Evolutionary conservation across 2,329 filamentous ascomycete genomes (phyloP).

Genomic region (Calonectria leucothoes): DNA sequence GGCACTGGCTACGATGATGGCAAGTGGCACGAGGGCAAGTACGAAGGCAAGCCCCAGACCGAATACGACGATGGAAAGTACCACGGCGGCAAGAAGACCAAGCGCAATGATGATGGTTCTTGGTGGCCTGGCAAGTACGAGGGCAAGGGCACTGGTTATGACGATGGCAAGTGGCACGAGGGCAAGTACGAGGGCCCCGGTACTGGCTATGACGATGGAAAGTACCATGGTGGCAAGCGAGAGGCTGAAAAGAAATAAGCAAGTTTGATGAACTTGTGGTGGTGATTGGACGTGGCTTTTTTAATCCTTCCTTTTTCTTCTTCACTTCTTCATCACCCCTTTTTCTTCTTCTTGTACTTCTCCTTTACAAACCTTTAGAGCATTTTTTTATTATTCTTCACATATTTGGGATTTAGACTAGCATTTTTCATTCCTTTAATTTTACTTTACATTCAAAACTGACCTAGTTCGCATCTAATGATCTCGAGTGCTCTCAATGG

Average conservation of each 20-base stretch:
- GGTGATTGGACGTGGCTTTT: not conserved
- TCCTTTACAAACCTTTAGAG: not conserved
- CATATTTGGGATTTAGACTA: not conserved
- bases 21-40: not conserved
- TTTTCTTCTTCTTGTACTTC: not conserved
- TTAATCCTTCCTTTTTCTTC: not conserved
- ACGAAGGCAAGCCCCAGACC: not conserved
- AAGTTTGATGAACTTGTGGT: not conserved
- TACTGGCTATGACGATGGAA: not conserved
- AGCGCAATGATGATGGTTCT: not conserved
- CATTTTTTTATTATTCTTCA: not conserved
- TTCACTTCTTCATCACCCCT: not conserved
- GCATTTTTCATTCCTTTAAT: conserved; percentile 3
- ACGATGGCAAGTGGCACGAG: not conserved
- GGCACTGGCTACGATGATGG: not conserved
- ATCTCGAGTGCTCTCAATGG: not conserved
- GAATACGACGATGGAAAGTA: not conserved
- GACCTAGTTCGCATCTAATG: not conserved
- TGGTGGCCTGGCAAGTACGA: not conserved
- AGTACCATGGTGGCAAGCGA: not conserved
- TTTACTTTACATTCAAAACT: not conserved
- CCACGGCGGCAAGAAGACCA: not conserved
- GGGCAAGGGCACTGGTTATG: not conserved
- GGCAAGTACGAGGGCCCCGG: not conserved
- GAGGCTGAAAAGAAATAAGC: not conserved